A percentile compares a stretch with the other conserved stretches of the same genome.
Conservation (phyloP, 441 rosid species). For the Dalechampia spathulata region DNA sequence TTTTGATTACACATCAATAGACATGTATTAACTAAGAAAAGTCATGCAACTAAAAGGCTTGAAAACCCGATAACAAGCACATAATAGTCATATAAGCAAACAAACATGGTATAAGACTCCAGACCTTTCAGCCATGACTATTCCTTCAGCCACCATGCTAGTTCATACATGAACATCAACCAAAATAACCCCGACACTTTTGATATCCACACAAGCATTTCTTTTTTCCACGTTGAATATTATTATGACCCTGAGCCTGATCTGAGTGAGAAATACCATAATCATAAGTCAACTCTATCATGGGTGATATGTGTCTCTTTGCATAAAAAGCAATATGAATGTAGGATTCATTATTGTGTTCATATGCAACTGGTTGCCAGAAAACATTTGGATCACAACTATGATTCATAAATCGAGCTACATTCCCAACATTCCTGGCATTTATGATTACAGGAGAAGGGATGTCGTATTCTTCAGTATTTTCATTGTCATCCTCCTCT, state of each 20-base stretch:
- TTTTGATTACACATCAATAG: too few species aligned
- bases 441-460: constrained; percentile 53
- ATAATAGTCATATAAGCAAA: too few species aligned
- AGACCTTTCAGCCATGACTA: constrained; percentile 5
- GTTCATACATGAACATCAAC: constrained; percentile 4
- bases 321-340: constrained; percentile 64
- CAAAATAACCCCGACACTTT: constrained; percentile 45
- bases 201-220: constrained; percentile 54
- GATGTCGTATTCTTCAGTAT: constrained; percentile 25
- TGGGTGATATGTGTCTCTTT: constrained; percentile 60
- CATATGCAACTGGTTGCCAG: constrained; percentile 69
- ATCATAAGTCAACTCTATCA: constrained; percentile 74
- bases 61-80: too few species aligned
- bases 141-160: not conserved
- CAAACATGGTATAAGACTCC: not conserved
- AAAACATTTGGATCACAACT: constrained; percentile 79
- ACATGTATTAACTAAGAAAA: too few species aligned
- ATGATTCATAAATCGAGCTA: constrained; percentile 82
- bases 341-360: constrained; percentile 30
- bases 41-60: too few species aligned
- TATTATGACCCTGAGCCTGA: constrained; percentile 20
- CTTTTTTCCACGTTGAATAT: constrained; percentile 28
- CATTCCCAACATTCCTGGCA: constrained; percentile 62
- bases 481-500: constrained; percentile 30
- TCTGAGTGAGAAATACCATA: constrained; percentile 45